Base-by-base conservation (phyloP, 352 stramenopile genomes). In the Poterioochromonas sp. region DNA sequence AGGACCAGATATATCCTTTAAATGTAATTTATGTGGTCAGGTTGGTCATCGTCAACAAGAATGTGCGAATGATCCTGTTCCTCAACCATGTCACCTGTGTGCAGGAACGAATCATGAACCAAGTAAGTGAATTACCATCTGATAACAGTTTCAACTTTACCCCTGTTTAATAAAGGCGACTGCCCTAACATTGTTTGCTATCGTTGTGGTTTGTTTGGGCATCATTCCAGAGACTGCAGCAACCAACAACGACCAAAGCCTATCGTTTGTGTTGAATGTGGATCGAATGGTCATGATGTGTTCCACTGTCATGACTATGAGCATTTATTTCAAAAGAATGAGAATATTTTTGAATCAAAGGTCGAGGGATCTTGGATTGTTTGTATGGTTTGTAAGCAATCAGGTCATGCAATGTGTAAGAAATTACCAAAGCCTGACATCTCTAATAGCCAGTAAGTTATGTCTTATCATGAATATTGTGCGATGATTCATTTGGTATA, bases 171-270 rank as follows among this genome's bases (percentile, higher is more conserved):
- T 26, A 58, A 26, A 58, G 47, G 47, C 58, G 29, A 35, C 26
- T 68, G 58, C 26, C 29, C 29, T 37, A 68, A 68, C 26, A 29
- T 68, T 5, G 11, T 68, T 18, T 68, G 58, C 26, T 68, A 68
- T 39, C 58, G 58, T 68, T 68, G 58, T 68, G 58, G 58, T 68
- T 8, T 5, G 11, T 68, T 68, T 68, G 58, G 58, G 8, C 58
- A 68, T 68, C 58, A 68, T 68, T 68, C 58, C 8, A 32, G 29
- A 32, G 58, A 12, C 5, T 68, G 58, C 29, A 11, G 12, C 26
- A 40, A 15, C 5, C 34, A 68, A 29, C 26, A 39, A 68, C 26
- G 58, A 15, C 26, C 47, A 15, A 15, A 26, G 47, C 58, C 58
- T 39, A 39, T 68, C 5, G 29, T 8, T 39, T 68, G 58, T 39